Conservation (phyloP, 768 basidiomycete genomes). For the Mycena kentingensis region DNA sequence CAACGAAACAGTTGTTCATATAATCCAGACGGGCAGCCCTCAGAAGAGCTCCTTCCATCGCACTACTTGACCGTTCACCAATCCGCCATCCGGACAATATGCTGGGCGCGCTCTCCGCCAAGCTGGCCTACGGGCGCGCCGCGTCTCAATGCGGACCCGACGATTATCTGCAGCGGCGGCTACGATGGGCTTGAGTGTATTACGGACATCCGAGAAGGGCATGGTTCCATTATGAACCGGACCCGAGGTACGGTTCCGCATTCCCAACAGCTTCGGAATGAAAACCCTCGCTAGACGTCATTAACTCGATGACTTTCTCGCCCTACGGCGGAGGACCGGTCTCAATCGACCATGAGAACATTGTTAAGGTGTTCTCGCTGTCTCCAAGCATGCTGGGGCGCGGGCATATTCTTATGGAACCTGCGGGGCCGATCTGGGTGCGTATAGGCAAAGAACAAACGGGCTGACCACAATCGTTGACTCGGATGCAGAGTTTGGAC, state of each 20-base stretch:
- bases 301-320: constrained; percentile 67
- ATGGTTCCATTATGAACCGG: constrained; percentile 69
- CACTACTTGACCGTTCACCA: constrained; percentile 78
- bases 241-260: constrained; percentile 59
- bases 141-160: constrained; percentile 59
- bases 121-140: constrained; percentile 47
- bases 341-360: constrained; percentile 83
- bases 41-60: constrained; percentile 57
- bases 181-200: constrained; percentile 79
- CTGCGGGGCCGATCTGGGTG: constrained; percentile 84
- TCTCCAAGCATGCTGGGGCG: constrained; percentile 74
- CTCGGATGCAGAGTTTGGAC: constrained; percentile 54
- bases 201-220: constrained; percentile 74
- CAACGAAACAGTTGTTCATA: constrained; percentile 38
- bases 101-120: constrained; percentile 74
- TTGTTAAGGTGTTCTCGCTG: constrained; percentile 72
- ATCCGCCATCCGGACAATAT: constrained; percentile 72
- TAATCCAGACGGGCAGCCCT: constrained; percentile 30
- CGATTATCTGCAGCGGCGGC: constrained; percentile 73
- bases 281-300: constrained; percentile 55
- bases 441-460: constrained; percentile 24
- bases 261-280: background rate
- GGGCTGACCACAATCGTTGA: background rate
- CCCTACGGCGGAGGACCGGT: constrained; percentile 68
- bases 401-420: constrained; percentile 71